Percentiles rank a stretch among this genome's conserved stretches.
phyloP scores from a whole-genome alignment of 2,329 filamentous ascomycete species.

The Parafenestella ontariensis region DNA sequence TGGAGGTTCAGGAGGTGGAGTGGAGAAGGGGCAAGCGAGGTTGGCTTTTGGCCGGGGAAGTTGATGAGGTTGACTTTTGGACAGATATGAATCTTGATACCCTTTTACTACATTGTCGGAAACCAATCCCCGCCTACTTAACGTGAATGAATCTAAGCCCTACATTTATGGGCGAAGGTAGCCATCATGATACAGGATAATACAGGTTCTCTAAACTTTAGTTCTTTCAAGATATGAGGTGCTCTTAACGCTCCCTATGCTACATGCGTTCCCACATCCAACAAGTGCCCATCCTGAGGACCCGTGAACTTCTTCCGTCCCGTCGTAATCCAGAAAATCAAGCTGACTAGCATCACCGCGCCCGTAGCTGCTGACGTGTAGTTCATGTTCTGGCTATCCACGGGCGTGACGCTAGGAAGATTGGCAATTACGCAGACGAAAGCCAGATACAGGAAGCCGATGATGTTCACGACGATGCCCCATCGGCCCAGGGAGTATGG shows the following conservation, averaged over 20 bases:
- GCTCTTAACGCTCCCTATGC: background rate
- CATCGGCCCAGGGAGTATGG: constrained; percentile 56
- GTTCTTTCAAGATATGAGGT: too few relatives aligned
- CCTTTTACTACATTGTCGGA: background rate
- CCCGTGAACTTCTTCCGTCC: constrained; percentile 60
- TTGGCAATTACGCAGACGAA: constrained; percentile 65
- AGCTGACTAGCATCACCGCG: constrained; percentile 59
- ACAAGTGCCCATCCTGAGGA: constrained; percentile 44
- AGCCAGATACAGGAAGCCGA: constrained; percentile 60
- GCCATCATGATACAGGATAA: too few relatives aligned
- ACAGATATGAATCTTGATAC: background rate
- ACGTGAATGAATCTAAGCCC: too few relatives aligned
- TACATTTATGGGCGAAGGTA: too few relatives aligned
- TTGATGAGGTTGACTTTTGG: constrained; percentile 9
- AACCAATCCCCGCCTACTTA: too few relatives aligned
- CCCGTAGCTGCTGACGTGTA: constrained; percentile 65
- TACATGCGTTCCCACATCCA: constrained; percentile 15
- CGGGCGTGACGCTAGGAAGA: constrained; percentile 60
- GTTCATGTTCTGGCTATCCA: constrained; percentile 64
- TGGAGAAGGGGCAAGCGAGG: constrained; percentile 55
- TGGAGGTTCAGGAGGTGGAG: constrained; percentile 16
- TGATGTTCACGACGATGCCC: constrained; percentile 55
- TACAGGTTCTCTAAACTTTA: too few relatives aligned
- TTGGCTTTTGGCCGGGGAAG: constrained; percentile 50
- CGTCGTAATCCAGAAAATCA: constrained; percentile 61